phyloP scores from a whole-genome alignment of 1,284 basidiomycete genomes.

The Ceratobasidium papillatum region DNA sequence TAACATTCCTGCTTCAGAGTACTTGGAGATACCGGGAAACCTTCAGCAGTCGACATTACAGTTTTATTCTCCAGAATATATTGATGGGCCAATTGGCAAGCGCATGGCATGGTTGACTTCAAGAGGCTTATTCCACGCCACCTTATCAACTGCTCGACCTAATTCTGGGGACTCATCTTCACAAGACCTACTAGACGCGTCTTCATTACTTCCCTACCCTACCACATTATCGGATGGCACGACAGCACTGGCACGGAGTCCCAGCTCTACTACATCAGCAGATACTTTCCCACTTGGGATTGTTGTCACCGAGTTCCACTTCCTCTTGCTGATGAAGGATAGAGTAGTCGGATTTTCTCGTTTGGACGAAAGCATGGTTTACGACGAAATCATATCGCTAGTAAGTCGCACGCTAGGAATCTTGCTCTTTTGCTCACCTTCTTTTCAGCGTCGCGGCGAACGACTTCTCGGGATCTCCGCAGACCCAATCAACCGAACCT shows the following conservation, averaged over 20 bases:
- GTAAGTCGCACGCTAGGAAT: conserved; percentile 56
- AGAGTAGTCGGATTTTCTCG: conserved; percentile 80
- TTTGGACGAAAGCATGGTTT: conserved; percentile 83
- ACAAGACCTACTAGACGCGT: conserved; percentile 81
- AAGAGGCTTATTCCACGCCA: conserved; percentile 61
- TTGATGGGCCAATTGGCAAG: conserved; percentile 71
- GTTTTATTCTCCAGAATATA: conserved; percentile 70
- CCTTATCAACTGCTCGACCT: conserved; percentile 65
- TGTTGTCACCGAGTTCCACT: conserved; percentile 91
- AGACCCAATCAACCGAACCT: conserved; percentile 88
- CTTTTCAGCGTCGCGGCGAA: conserved; percentile 61
- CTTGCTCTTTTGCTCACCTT: not conserved
- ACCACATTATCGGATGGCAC: conserved; percentile 48
- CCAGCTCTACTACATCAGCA: conserved; percentile 46
- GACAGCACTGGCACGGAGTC: conserved; percentile 43
- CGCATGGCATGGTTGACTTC: conserved; percentile 87
- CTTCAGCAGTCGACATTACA: conserved; percentile 78
- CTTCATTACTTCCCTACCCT: conserved; percentile 72
- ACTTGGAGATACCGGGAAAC: conserved; percentile 84
- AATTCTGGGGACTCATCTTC: conserved; percentile 53
- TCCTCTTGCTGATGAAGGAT: conserved; percentile 85
- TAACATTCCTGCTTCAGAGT: conserved; percentile 61
- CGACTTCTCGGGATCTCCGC: conserved; percentile 73
- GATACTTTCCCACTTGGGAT: conserved; percentile 70
- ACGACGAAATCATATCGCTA: conserved; percentile 83